Percentiles rank a stretch among this genome's conserved stretches.
Conservation (phyloP, 768 basidiomycete species). For the Rhodotorula paludigena region DNA sequence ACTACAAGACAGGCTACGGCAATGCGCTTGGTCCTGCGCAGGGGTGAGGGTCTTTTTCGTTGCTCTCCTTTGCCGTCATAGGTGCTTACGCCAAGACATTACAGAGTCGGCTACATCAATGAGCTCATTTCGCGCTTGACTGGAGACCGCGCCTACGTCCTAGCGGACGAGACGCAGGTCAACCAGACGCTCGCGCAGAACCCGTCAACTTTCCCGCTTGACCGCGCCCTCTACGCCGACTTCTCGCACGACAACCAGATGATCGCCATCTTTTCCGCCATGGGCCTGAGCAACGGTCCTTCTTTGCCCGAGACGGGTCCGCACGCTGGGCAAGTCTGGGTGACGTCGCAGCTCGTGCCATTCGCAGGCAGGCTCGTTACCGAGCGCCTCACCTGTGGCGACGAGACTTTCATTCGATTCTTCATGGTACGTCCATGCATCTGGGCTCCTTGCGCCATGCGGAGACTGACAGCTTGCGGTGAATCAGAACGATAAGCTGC, state of each 20-base stretch:
- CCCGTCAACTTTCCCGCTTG: conserved; percentile 65
- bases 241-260: conserved; percentile 84
- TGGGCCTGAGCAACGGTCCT: conserved; percentile 57
- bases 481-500: conserved; percentile 59
- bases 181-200: conserved; percentile 58
- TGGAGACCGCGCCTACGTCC: conserved; percentile 33
- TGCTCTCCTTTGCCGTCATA: no score
- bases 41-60: conserved; percentile 17
- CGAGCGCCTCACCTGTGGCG: conserved; percentile 60
- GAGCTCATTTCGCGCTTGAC: conserved; percentile 81
- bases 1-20: conserved; percentile 53
- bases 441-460: neutral
- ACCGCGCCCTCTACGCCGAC: conserved; percentile 59
- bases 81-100: conserved; percentile 46
- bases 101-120: conserved; percentile 80
- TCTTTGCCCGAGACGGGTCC: neutral
- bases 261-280: conserved; percentile 65
- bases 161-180: conserved; percentile 18
- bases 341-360: conserved; percentile 61
- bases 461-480: no score
- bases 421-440: conserved; percentile 51
- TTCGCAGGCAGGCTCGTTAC: conserved; percentile 70
- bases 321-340: conserved; percentile 51
- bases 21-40: conserved; percentile 8
- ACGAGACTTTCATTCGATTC: conserved; percentile 56